Base-by-base conservation (phyloP, 129 eudicot species). In the Artemisia tridentata region DNA sequence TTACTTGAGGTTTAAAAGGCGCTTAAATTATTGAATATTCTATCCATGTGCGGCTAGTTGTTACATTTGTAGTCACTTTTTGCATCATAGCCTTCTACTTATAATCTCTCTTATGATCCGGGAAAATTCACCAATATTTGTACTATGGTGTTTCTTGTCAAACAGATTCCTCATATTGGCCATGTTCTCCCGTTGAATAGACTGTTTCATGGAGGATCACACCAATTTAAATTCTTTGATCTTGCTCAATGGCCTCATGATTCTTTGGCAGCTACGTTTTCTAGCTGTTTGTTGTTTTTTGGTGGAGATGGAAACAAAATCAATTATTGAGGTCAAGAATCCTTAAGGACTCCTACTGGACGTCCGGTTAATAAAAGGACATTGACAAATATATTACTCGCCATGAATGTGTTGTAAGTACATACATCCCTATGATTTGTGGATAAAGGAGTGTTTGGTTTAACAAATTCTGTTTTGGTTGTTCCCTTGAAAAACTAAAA, bases 371-470 rank as follows among this genome's bases (percentile, higher is more conserved):
- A 75, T 72, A 69, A 75, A 72, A 81, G 98, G 78, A 81, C 67
- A 71, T 82, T 88, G 91, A 92, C 96, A 34, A 73, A 83, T 68
- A 68, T 80, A 61, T 79, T 92, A 69, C 82, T 92, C 68, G 98
- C 86, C 58, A 70, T 80, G 53, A 92, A 92, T 65, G 82, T 86
- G 54, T 75, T 87, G 98, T 92, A 80, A 92, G 98, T 89, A 70
- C 77, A 51, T 51, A 51, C 56, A 20, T 23, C 16, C 68, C 21
- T 69, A 47, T 68, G 18, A 15, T 63, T 62, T 60, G 5, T 46
- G 18, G 38, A 72, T 17, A 8, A 50, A 58, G 7, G 9, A 11
- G 45, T 38, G 45, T 38, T 38, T 7, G 10, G 45, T 7, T 7
- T 7, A 38, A 38, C 41, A 34, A 34, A 6, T 34, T 34, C 41